A percentile compares a stretch with the other conserved stretches of the same genome.
These are phyloP conservation scores for Dovyalis caffra DNA, from an alignment of 345 rosid species.

Conservation along the genomic window DNA sequence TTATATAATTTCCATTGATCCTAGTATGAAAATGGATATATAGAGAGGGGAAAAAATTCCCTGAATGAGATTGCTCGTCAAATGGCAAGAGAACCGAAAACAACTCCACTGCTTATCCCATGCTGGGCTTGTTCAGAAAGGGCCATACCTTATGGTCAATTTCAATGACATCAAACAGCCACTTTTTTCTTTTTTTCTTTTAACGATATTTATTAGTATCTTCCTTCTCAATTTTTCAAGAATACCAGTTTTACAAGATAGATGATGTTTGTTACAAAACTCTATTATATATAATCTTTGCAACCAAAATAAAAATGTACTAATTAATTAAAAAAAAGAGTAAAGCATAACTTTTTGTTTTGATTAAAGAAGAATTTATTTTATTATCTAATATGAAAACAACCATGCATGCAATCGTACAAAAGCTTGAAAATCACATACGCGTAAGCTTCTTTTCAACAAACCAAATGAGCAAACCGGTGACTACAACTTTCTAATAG, in stretches of 20 bases:
- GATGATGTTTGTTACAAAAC: background rate
- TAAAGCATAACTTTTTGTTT: background rate
- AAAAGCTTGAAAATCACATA: background rate
- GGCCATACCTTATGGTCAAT: too few relatives aligned
- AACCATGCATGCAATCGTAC: background rate
- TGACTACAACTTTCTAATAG: background rate
- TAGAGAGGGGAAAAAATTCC: too few relatives aligned
- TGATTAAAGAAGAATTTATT: background rate
- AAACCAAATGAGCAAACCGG: background rate
- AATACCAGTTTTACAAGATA: background rate
- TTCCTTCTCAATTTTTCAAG: background rate
- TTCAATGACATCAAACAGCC: background rate
- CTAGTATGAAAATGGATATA: too few relatives aligned
- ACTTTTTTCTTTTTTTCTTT: too few relatives aligned
- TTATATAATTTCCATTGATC: too few relatives aligned
- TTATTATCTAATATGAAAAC: background rate
- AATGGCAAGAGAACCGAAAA: too few relatives aligned
- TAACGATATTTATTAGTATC: background rate
- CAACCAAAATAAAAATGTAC: too few relatives aligned
- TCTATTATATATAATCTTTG: background rate
- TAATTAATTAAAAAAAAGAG: background rate
- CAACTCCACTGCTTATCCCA: too few relatives aligned
- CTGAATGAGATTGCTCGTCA: too few relatives aligned
- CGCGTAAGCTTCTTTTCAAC: background rate
- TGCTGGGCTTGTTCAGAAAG: too few relatives aligned